Base-by-base conservation (phyloP, 768 basidiomycete species). In the Lactarius trivialis region DNA sequence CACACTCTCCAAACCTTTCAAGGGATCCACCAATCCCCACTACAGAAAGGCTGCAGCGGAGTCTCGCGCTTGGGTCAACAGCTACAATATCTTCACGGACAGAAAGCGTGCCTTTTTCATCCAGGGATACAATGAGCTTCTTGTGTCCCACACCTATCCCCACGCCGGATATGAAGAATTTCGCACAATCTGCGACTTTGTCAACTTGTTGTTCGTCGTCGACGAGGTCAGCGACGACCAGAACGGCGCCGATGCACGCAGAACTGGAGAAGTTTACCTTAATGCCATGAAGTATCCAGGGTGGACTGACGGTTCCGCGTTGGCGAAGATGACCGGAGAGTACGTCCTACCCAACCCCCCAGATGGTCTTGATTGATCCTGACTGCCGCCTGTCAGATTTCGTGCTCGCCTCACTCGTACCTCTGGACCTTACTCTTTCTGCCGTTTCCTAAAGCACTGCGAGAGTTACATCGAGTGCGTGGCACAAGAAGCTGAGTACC, bases 171-270 rank as follows among this genome's bases (percentile, higher is more conserved):
- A 78, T 66, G 82, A 83, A 62, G 77, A 81, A 69, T 82, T 86
- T 66, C 76, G 85, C 52, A 85, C 81, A 0, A 81, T 79, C 55
- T 86, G 85, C 68, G 85, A 87, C 73, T 85, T 85, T 61, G 82
- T 75, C 65, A 75, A 75, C 55, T 65, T 75, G 34, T 70, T 75
- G 33, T 88, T 85, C 72, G 84, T 85, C 51, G 78, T 86, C 51
- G 86, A 88, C 69, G 86, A 87, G 71, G 78, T 85, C 58, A 85
- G 83, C 71, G 85, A 87, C 67, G 85, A 86, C 61, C 85, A 86
- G 72, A 79, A 75, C 68, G 83, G 83, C 34, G 70, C 71, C 56
- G 85, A 82, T 58, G 86, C 85, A 52, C 78, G 79, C 28, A 71
- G 72, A 33, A 85, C 82, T 33, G 82, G 84, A 24, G 74, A 80